A percentile compares a stretch with the other conserved stretches of the same genome.
These are phyloP conservation scores for Helichrysum umbraculigerum DNA, from an alignment of 129 eudicot genomes.

Conservation along the genomic window DNA sequence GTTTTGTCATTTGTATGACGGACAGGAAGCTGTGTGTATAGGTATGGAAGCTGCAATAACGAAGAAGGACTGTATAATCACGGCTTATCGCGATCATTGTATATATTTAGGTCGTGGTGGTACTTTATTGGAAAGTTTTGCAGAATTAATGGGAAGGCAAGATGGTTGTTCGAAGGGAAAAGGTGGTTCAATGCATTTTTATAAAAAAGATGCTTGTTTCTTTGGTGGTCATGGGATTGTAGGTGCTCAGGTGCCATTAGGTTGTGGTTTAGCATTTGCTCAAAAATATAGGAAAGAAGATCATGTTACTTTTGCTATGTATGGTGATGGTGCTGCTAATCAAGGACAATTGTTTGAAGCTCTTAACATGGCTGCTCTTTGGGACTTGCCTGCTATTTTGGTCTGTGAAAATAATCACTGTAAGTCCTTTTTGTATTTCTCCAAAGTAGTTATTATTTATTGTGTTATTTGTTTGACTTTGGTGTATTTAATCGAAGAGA, in stretches of 20 bases:
- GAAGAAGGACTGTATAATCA: slow-evolving; percentile 75
- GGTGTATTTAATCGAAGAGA: neutral
- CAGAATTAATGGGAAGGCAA: slow-evolving; percentile 87
- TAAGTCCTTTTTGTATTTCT: slow-evolving; percentile 29
- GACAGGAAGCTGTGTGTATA: slow-evolving; percentile 89
- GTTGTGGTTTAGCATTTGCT: slow-evolving; percentile 93
- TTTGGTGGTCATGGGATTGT: slow-evolving; percentile 98
- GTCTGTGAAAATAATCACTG: slow-evolving; percentile 99
- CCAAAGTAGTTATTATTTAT: neutral
- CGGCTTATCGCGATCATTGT: slow-evolving; percentile 91
- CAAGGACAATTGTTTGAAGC: slow-evolving; percentile 98
- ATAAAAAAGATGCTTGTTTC: slow-evolving; percentile 76
- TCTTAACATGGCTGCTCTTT: slow-evolving; percentile 94
- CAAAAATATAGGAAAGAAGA: slow-evolving; percentile 91
- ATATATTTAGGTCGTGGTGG: slow-evolving; percentile 81
- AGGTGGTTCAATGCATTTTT: slow-evolving; percentile 98
- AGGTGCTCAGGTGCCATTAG: slow-evolving; percentile 95
- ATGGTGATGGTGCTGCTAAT: slow-evolving; percentile 98
- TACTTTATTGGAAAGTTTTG: slow-evolving; percentile 55
- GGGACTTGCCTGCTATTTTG: slow-evolving; percentile 97
- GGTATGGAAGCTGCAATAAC: slow-evolving; percentile 98
- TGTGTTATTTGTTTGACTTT: slow-evolving; percentile 10
- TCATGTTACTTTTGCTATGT: slow-evolving; percentile 70
- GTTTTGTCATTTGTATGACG: slow-evolving; percentile 90
- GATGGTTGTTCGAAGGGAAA: slow-evolving; percentile 91